Evolutionary conservation across 2,329 filamentous ascomycete genomes (phyloP), one percentile per base, ranked within the genome.

Genomic region (Furcasterigmium sp.): DNA sequence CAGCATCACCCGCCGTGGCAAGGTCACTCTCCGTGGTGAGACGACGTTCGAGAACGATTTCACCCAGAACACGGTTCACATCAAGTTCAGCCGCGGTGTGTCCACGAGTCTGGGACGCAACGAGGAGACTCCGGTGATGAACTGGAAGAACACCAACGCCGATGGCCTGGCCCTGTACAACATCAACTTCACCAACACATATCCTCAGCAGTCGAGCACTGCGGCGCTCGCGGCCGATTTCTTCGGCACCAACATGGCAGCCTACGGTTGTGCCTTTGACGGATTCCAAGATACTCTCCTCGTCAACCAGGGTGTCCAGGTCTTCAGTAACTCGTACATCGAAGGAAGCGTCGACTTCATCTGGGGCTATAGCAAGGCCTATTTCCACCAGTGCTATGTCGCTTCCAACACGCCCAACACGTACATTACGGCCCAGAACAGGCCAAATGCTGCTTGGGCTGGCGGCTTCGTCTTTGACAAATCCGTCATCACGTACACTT

Each of bases 81-180:
- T 70, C 13, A 54, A 63, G 42, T 63, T 62, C 45, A 57, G 55
- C 9, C 56, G 60, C 25, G 66, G 66, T 26, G 56, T 56, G n/a
- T 47, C 64, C 36, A 72, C 70, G 2, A 67, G 61, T 29, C 58
- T 58, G 2, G 58, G 59, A 8, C 53, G 65, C 21, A 56, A 72
- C 39, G 69, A 73, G 44, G 50, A 58, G 35, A 73, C 69, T 0
- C 68, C 69, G 0, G 59, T 71, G 9, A 59, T 73, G 35, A 63
- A 69, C 48, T 60, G 61, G 40, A 72, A 71, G 56, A 71, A 69
- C 42, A 65, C 57, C 1, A 44, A 56, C 46, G 64, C 67, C 1
- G 56, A 60, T 8, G 69, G 73, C 44, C 61, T 83, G 43, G 75
- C 73, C 49, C 59, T 75, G 18, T 84, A 84, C 63, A 84, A 84